These are phyloP conservation scores for Ziziphus jujuba DNA, from an alignment of 306 rosid species.

Conservation along the genomic window DNA sequence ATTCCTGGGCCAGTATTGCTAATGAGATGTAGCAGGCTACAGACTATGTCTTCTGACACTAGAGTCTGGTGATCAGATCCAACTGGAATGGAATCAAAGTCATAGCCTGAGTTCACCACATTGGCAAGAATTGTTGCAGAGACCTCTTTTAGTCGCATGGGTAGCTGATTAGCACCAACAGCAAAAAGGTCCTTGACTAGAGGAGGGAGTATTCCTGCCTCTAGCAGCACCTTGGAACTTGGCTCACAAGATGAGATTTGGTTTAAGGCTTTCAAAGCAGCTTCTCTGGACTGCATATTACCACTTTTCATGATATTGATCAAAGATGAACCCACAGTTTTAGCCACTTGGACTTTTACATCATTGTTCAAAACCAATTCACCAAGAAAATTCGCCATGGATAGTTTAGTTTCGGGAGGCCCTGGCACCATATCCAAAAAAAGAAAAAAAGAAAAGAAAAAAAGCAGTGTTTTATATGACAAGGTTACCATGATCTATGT, in stretches of 20 bases:
- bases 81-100: constrained; percentile 73
- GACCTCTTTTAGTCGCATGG: constrained; percentile 83
- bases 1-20: constrained; percentile 99
- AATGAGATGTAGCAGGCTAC: constrained; percentile 86
- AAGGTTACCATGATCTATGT: not conserved
- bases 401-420: constrained; percentile 78
- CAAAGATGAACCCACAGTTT: constrained; percentile 80
- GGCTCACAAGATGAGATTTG: constrained; percentile 88
- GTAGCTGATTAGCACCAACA: constrained; percentile 78
- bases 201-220: constrained; percentile 93
- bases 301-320: constrained; percentile 79
- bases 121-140: constrained; percentile 95
- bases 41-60: constrained; percentile 92
- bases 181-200: constrained; percentile 92
- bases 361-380: constrained; percentile 87
- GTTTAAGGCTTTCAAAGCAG: constrained; percentile 89
- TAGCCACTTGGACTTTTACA: constrained; percentile 76
- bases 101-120: constrained; percentile 80
- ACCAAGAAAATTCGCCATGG: constrained; percentile 91
- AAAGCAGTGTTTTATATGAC: constrained; percentile 1
- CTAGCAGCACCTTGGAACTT: constrained; percentile 83
- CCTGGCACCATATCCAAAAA: constrained; percentile 76
- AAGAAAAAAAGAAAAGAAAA: too few species aligned
- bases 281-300: constrained; percentile 79
- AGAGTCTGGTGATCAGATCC: constrained; percentile 80